Evolutionary conservation across 2,329 filamentous ascomycete genomes (phyloP), one percentile per base, ranked within the genome.

Genomic region (Nigrospora sphaerica): DNA sequence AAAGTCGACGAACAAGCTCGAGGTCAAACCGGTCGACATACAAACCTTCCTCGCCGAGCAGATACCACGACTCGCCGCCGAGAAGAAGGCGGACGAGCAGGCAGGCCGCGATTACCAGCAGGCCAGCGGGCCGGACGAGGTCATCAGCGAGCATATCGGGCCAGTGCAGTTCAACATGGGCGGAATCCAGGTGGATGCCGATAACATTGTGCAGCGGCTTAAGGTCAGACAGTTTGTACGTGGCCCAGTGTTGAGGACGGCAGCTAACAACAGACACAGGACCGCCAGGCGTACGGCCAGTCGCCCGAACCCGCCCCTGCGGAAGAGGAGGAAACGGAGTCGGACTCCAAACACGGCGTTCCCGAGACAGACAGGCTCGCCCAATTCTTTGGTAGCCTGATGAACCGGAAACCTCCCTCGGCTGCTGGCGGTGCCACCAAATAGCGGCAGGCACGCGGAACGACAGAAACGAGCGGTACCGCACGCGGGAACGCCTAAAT

Each of bases 81-180:
- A 59, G 58, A 75, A 79, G 54, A 80, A 79, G 50, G 72, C 67
- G 3, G 72, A 75, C 31, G 76, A 80, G 38, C 70, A 69, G 54
- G 54, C 60, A 38, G 55, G 62, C n/a, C 65, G 66, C 13, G 66
- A 71, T 14, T 61, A 57, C 19, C 46, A 53, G 28, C 57, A 57
- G 47, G 56, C 60, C 31, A 57, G 60, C 11, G 51, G 44, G 7
- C 55, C 58, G 36, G 62, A 57, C 52, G 74, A 71, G 51, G 71
- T 67, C 52, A 72, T 78, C 46, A 84, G 83, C 56, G 87, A 92
- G 59, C 90, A 95, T 57, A 95, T 95, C 58, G 91, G 91, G 0
- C 90, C 91, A 1, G 90, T 96, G 53, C 90, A 95, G 61, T 96
- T 97, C 71, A 98, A 98, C 63, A 93, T 98, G 78, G 93, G 93